Evolutionary conservation across 2,329 filamentous ascomycete species (phyloP), one percentile per base, ranked within the genome.

Genomic region (Clarireedia paspali): DNA sequence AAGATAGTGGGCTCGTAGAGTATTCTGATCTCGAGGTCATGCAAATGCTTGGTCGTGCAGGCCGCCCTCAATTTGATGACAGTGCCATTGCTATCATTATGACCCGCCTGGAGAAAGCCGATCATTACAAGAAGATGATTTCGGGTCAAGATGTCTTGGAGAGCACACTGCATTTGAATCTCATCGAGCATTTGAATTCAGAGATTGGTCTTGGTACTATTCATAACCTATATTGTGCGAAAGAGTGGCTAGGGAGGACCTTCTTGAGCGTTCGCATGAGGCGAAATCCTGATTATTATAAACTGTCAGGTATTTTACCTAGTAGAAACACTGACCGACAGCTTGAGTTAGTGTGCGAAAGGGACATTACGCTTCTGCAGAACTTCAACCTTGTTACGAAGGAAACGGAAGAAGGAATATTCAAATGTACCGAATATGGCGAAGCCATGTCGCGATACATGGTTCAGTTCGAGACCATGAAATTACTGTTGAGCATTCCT

Each of bases 31-130:
- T 95, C 5, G 89, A 95, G 62, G 80, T 92, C 59, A 92, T 92
- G 85, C 89, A 95, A 64, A 95, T 95, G 89, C 79, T 95, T 49
- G 89, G 89, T 6, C 83, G 89, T 60, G 89, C 89, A 50, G 89
- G 90, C 1, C 78, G 89, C 20, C 89, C 90, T 5, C 90, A 95
- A 65, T 95, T 91, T 60, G 90, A 92, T 63, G 78, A 82, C 50
- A 88, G 75, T 57, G 89, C 88, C 3, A 78, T 84, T 40, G 90
- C 88, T 10, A 83, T 94, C 15, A 91, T 95, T 54, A 82, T 95
- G 74, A 94, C 89, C 0, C 79, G 81, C 24, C 74, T 77, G n/a
- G 74, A 82, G 4, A 86, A 84, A 50, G 80, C 82, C 5, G 65
- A 75, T 2, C 77, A 81, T 50, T 95, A 94, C 64, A 81, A 91